Evolutionary conservation across 192 early-diverging fungal genomes (phyloP).

Genomic region (Coemansia javaensis): DNA sequence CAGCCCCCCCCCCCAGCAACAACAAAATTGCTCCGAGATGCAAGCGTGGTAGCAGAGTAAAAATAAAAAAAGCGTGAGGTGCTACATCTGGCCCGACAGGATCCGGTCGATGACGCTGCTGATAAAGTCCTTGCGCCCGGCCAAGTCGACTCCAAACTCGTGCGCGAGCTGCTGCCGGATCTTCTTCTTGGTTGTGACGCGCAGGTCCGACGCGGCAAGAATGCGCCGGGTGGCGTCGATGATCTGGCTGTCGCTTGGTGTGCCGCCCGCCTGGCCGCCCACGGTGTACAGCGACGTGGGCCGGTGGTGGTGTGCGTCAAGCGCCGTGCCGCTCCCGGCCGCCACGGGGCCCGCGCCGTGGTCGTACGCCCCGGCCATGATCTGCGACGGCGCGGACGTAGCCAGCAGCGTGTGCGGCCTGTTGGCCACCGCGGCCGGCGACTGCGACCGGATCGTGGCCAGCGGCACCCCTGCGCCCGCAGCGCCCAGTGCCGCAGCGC

Average conservation of each 20-base stretch:
- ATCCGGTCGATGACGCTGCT: slow-evolving; percentile 55
- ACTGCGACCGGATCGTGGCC: slow-evolving; percentile 6
- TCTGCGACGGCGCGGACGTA: slow-evolving; percentile 1
- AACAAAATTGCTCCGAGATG: too few species aligned
- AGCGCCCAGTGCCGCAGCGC: neutral
- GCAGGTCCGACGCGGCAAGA: slow-evolving; percentile 64
- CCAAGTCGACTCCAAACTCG: slow-evolving; percentile 65
- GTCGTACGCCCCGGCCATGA: slow-evolving; percentile 6
- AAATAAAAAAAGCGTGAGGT: too few species aligned
- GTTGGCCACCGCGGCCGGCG: slow-evolving; percentile 1
- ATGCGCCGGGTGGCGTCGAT: slow-evolving; percentile 60
- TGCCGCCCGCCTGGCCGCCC: too few species aligned
- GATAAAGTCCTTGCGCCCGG: slow-evolving; percentile 63
- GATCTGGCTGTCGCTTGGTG: slow-evolving; percentile 68
- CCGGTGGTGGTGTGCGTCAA: too few species aligned
- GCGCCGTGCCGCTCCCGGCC: too few species aligned
- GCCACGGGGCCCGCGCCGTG: too few species aligned
- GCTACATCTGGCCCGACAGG: slow-evolving; percentile 19
- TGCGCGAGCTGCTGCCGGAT: slow-evolving; percentile 67
- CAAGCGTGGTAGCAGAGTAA: too few species aligned
- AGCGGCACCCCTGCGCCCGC: neutral
- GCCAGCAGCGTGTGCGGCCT: slow-evolving; percentile 15
- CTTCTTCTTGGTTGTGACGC: slow-evolving; percentile 73
- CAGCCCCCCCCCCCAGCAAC: neutral
- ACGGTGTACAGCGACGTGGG: too few species aligned